phyloP scores from a whole-genome alignment of 768 basidiomycete genomes.

The Russula sp. region DNA sequence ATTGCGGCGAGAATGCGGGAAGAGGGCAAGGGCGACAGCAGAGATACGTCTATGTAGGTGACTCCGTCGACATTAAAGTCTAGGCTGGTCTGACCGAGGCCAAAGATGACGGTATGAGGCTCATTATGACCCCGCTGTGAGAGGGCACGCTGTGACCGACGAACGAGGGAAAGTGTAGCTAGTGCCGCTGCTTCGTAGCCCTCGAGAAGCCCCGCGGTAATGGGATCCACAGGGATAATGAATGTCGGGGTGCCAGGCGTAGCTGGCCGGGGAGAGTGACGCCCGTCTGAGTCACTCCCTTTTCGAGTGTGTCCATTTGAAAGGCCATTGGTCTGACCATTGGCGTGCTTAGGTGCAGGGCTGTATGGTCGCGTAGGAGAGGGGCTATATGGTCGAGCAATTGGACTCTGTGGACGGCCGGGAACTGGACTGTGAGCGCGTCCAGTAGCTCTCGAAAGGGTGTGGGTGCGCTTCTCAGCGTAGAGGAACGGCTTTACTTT shows the following conservation, averaged over 20 bases:
- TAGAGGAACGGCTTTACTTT: constrained; percentile 55
- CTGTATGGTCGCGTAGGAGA: constrained; percentile 10
- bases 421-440: not conserved
- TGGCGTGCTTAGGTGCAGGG: constrained; percentile 20
- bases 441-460: constrained; percentile 13
- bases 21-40: constrained; percentile 62
- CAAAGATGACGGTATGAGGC: constrained; percentile 62
- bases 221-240: constrained; percentile 22
- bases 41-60: constrained; percentile 53
- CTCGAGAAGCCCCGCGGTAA: constrained; percentile 35
- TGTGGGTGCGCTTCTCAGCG: constrained; percentile 32
- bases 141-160: constrained; percentile 54
- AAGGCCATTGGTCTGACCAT: constrained; percentile 31
- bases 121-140: constrained; percentile 42
- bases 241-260: constrained; percentile 19
- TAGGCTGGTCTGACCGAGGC: constrained; percentile 49
- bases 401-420: not conserved
- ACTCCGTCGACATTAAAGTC: constrained; percentile 46
- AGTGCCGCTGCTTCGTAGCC: constrained; percentile 63
- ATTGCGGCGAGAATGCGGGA: constrained; percentile 50
- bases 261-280: constrained; percentile 14
- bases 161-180: constrained; percentile 54
- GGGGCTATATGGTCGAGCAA: constrained; percentile 2
- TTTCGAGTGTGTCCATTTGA: constrained; percentile 29
- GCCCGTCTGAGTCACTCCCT: constrained; percentile 26